These are phyloP conservation scores for Eucalyptus cladocalyx DNA, from an alignment of 345 rosid genomes.

Conservation along the genomic window DNA sequence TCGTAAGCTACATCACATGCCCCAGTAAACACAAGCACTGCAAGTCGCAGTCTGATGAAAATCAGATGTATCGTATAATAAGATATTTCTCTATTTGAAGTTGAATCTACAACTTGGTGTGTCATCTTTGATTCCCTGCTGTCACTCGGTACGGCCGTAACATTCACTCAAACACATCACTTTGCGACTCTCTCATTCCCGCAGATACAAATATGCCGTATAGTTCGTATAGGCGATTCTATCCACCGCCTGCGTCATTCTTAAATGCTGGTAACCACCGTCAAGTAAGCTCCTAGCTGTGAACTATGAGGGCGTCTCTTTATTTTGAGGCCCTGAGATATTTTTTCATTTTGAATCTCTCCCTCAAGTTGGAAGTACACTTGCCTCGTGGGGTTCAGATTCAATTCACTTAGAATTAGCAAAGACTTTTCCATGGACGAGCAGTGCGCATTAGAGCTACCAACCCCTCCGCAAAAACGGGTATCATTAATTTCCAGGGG, in stretches of 20 bases:
- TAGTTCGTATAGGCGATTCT: background rate
- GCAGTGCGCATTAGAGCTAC: background rate
- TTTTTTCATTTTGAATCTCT: background rate
- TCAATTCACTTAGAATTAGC: background rate
- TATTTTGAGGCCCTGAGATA: background rate
- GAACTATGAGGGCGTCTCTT: slow-evolving; percentile 10
- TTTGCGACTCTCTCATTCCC: background rate
- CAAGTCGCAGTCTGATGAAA: background rate
- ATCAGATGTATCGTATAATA: background rate
- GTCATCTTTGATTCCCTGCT: background rate
- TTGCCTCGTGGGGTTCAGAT: background rate
- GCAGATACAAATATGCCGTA: background rate
- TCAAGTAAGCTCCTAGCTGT: slow-evolving; percentile 17
- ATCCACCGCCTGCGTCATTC: slow-evolving; percentile 5
- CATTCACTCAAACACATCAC: background rate
- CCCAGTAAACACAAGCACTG: background rate
- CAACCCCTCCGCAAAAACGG: background rate
- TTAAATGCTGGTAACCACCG: slow-evolving; percentile 13
- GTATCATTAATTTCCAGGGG: background rate
- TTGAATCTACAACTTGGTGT: background rate
- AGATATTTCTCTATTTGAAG: background rate
- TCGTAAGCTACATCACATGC: background rate
- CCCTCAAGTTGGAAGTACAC: background rate
- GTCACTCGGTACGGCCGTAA: background rate
- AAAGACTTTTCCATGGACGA: background rate